Evolutionary conservation across 2,329 filamentous ascomycete species (phyloP).

Genomic region (Lecanicillium sp.): DNA sequence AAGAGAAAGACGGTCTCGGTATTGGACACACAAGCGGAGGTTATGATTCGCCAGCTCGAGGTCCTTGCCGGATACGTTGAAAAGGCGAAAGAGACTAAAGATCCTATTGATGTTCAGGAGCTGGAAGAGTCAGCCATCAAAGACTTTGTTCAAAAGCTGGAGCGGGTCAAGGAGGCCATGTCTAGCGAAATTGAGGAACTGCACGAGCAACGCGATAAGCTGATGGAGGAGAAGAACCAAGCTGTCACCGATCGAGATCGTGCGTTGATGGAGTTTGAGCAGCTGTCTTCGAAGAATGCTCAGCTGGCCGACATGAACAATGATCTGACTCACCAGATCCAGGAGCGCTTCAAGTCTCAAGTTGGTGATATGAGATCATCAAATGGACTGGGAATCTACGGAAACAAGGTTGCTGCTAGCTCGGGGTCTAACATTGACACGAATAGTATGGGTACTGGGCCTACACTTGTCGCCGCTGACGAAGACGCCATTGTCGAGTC

Average conservation of each 20-base stretch:
- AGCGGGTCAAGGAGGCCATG: constrained; percentile 53
- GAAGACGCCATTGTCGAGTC: constrained; percentile 61
- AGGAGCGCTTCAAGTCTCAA: constrained; percentile 82
- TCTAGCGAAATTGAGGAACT: constrained; percentile 49
- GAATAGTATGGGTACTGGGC: constrained; percentile 45
- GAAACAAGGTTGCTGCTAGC: constrained; percentile 40
- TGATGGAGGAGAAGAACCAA: constrained; percentile 77
- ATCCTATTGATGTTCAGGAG: constrained; percentile 70
- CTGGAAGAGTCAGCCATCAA: constrained; percentile 87
- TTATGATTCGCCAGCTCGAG: constrained; percentile 87
- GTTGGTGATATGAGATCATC: constrained; percentile 43
- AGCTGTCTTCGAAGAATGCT: constrained; percentile 86
- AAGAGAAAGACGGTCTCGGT: constrained; percentile 95
- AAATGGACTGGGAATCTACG: constrained; percentile 51
- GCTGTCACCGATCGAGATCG: constrained; percentile 83
- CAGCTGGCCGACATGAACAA: constrained; percentile 95
- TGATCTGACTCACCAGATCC: constrained; percentile 87
- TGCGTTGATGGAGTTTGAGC: constrained; percentile 90
- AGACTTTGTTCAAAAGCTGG: constrained; percentile 72
- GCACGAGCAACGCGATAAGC: constrained; percentile 65
- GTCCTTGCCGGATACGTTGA: constrained; percentile 84
- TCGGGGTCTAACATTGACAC: constrained; percentile 43
- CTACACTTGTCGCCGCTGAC: constrained; percentile 52
- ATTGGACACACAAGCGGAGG: constrained; percentile 87
- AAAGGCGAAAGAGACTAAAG: constrained; percentile 72